Evolutionary conservation across 1,284 basidiomycete species (phyloP).

Genomic region (Heterobasidion occidentale): DNA sequence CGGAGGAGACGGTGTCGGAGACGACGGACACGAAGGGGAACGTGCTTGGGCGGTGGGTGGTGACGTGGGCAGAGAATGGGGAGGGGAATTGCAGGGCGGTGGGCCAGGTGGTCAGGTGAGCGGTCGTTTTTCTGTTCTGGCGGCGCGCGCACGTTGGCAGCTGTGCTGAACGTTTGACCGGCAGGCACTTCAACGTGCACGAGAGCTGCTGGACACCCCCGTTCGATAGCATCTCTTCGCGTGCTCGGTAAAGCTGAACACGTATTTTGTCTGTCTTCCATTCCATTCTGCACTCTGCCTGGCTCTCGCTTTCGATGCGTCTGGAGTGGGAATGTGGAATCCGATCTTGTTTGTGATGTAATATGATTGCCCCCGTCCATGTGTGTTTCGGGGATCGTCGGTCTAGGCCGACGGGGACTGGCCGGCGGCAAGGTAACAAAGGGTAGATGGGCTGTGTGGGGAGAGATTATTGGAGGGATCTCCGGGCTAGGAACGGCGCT

Average conservation of each 20-base stretch:
- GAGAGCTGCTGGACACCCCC: constrained; percentile 52
- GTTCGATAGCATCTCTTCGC: constrained; percentile 5
- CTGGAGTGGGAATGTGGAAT: no score
- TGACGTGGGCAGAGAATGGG: constrained; percentile 61
- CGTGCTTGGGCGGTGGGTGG: constrained; percentile 70
- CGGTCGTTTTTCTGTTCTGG: constrained; percentile 4
- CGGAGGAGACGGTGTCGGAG: constrained; percentile 73
- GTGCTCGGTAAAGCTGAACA: not conserved
- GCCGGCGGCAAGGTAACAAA: no score
- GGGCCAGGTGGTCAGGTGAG: constrained; percentile 59
- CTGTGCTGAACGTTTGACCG: constrained; percentile 2
- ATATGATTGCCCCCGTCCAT: no score
- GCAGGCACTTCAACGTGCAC: constrained; percentile 78
- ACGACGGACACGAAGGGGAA: constrained; percentile 56
- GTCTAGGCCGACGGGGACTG: no score
- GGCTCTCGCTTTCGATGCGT: no score
- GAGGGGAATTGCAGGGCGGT: constrained; percentile 50
- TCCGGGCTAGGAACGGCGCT: no score
- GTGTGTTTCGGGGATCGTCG: no score
- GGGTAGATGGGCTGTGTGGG: no score
- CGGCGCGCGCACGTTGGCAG: constrained; percentile 2
- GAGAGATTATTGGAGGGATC: no score
- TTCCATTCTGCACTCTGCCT: no score
- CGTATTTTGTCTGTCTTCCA: no score
- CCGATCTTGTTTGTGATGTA: no score